These are phyloP conservation scores for Xerocomellus chrysenteron DNA, from an alignment of 768 basidiomycete genomes.

Conservation along the genomic window DNA sequence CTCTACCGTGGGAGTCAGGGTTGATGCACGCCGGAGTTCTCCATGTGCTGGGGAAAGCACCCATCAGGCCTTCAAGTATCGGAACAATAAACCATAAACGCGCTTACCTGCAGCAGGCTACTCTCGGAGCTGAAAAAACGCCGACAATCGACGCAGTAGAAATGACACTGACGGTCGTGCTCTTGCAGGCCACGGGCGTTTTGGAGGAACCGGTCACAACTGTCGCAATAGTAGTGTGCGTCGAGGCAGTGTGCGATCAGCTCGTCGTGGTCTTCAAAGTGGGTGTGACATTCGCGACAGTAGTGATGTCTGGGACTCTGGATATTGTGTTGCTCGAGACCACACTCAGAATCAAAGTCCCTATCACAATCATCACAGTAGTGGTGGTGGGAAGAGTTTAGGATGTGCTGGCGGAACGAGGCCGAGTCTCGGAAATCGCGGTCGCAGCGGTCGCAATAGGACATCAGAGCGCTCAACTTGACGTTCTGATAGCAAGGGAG, in stretches of 20 bases:
- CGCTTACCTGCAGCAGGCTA: slow-evolving; percentile 17
- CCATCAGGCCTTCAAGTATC: background rate
- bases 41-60: slow-evolving; percentile 12
- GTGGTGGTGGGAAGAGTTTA: slow-evolving; percentile 40
- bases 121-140: slow-evolving; percentile 40
- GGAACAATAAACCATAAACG: background rate
- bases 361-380: slow-evolving; percentile 44
- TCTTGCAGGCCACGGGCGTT: slow-evolving; percentile 40
- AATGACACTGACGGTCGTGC: slow-evolving; percentile 44
- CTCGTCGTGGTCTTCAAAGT: slow-evolving; percentile 35
- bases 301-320: slow-evolving; percentile 50
- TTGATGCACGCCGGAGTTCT: too few relatives aligned
- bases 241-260: slow-evolving; percentile 43
- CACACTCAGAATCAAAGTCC: slow-evolving; percentile 43
- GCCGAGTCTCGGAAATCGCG: slow-evolving; percentile 32
- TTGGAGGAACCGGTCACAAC: slow-evolving; percentile 45
- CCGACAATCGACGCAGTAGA: slow-evolving; percentile 41
- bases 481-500: too few relatives aligned
- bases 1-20: too few relatives aligned
- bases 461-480: too few relatives aligned
- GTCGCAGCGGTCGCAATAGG: slow-evolving; percentile 38
- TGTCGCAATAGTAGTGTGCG: slow-evolving; percentile 43
- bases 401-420: slow-evolving; percentile 38
- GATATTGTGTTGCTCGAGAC: slow-evolving; percentile 51
- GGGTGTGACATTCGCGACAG: slow-evolving; percentile 50